Base-by-base conservation (phyloP, 345 rosid species). In the Bretschneidera sinensis region DNA sequence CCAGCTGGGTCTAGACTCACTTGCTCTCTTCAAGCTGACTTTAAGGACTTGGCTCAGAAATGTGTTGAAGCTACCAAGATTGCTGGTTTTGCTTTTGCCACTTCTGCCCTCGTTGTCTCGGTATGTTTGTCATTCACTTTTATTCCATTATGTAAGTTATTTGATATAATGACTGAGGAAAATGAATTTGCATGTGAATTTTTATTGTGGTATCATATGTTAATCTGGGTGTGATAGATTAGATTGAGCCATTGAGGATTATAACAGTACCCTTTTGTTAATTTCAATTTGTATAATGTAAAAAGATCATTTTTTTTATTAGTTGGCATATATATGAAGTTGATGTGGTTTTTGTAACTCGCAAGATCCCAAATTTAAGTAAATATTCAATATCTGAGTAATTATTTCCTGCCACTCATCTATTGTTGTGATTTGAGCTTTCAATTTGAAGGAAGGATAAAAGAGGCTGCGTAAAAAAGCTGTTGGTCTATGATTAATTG, bases 61-160 rank as follows among this genome's bases (percentile, higher is more conserved):
- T 87, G 79, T 62, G 59, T 69, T 4, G 97, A 87, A 65, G 94
- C 85, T 48, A 66, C 85, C 68, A 89, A 88, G 82, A 63, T 92
- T 1, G 90, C 91, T 50, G 91, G 96, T 21, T 85, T 89, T 48
- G 90, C 96, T 54, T 96, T 92, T 19, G 98, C 98, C 20, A 85
- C 98, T 31, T 92, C 97, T 15, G 98, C 98, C 47, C 91, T 92
- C 49, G 88, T 92, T n/a, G 94, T 66, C 75, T 89, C 98, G 79
- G 97, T 92, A 78, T 53, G 64, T 18, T 50, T 24, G 22, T 17
- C 21, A 22, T 21, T 18, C 28, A 17, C 39, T 17, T 28, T 50
- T 43, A n/a, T 2, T 51, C 54, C 43, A n/a, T 20, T 48, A 14
- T 18, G 49, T 24, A 4, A 43, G 33, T 9, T 4, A 9, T 34